Base-by-base conservation (phyloP, 306 rosid genomes). In the Medicago arabica region DNA sequence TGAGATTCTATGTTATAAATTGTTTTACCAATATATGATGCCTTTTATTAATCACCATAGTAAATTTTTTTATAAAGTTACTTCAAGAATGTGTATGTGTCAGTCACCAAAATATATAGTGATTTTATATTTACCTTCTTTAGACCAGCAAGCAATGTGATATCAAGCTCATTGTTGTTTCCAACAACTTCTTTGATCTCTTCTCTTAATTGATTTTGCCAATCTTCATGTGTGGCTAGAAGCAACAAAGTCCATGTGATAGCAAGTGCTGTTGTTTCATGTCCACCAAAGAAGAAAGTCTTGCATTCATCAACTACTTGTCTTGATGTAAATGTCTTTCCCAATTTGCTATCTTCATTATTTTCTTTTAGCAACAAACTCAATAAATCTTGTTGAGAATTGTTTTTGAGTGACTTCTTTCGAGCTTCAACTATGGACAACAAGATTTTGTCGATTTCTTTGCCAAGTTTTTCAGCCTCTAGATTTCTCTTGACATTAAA, bases 261-360 rank as follows among this genome's bases (percentile, higher is more conserved):
- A 3, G 96, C 91, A 85, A 93, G 87, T 25, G 98, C 97, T 8
- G 97, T 93, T 4, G 98, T 93, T 80, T 93, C 98, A 79, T 93
- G 97, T 0, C 98, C 97, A 0, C 96, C 98, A 49, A 93, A 93
- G 88, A 90, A 93, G 70, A 93, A 91, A 5, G 98, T 90, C 69
- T 93, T 93, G 83, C 98, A 93, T 70, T 93, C 97, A 64, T 93
- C 98, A 21, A 93, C 86, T 2, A 93, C 40, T 23, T 93, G 93
- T 39, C 78, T 11, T 3, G 70, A 78, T 16, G 90, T 76, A 16
- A 93, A 17, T 15, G 78, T 47, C 83, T 72, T 86, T 4, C 82
- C 85, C 2, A 7, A 25, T 28, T 10, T 31, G 0, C 83, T 81
- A 2, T 2, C 80, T 2, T 71, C 40, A 14, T 64, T 51, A 18